These are phyloP conservation scores for Paxillus ammoniavirescens DNA, from an alignment of 768 basidiomycete genomes.

Conservation along the genomic window DNA sequence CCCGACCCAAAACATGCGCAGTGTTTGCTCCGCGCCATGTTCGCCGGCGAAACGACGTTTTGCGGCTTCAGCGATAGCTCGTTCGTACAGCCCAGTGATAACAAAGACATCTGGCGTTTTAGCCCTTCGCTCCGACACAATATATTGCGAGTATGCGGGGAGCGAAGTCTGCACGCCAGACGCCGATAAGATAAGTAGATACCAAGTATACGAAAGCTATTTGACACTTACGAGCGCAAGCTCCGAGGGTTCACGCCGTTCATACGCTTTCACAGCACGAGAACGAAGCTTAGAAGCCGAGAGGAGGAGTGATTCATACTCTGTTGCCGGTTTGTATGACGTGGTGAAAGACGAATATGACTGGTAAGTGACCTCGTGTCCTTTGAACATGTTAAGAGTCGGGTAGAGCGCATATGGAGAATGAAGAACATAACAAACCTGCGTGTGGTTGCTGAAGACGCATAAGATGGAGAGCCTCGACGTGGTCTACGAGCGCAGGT, in stretches of 20 bases:
- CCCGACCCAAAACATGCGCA: constrained; percentile 70
- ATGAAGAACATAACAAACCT: constrained; percentile 40
- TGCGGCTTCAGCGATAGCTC: constrained; percentile 73
- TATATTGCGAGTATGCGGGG: constrained; percentile 61
- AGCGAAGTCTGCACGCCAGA: constrained; percentile 38
- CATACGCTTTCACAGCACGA: constrained; percentile 57
- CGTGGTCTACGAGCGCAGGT: constrained; percentile 40
- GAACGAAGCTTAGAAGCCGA: constrained; percentile 72
- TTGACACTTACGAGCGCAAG: constrained; percentile 48
- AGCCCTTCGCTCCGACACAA: constrained; percentile 58
- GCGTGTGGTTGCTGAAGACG: constrained; percentile 78
- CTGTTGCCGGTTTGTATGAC: constrained; percentile 62
- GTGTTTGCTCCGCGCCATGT: constrained; percentile 51
- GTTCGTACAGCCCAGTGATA: constrained; percentile 62
- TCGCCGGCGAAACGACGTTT: constrained; percentile 55
- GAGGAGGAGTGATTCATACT: constrained; percentile 78
- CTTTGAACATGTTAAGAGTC: constrained; percentile 37
- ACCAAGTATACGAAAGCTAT: neutral
- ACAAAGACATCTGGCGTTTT: constrained; percentile 59
- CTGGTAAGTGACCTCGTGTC: constrained; percentile 77
- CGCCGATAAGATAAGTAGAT: constrained; percentile 11
- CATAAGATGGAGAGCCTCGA: constrained; percentile 58
- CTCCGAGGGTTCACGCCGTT: constrained; percentile 65
- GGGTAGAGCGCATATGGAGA: neutral
- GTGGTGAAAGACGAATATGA: constrained; percentile 90